Percentiles rank a stretch among this genome's conserved stretches.
Evolutionary conservation across 2,329 filamentous ascomycete species (phyloP).

Genomic region (Claviceps digitariae): DNA sequence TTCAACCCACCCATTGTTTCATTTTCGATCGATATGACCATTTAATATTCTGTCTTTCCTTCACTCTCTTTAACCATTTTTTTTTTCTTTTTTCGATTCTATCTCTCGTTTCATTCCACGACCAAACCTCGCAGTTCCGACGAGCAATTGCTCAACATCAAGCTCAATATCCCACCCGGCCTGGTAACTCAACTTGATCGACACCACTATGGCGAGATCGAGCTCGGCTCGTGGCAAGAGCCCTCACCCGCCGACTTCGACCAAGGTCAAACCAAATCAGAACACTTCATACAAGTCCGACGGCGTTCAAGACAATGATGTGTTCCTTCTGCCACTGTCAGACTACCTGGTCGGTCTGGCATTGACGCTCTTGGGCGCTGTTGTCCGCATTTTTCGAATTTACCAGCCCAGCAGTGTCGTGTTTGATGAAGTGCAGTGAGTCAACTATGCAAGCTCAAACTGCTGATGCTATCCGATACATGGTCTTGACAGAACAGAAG

Average conservation of each 20-base stretch:
- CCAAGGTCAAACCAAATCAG: conserved; percentile 25
- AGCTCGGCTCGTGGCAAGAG: conserved; percentile 23
- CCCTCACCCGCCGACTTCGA: conserved; percentile 18
- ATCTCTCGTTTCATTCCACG: not conserved
- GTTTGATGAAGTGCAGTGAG: conserved; percentile 98
- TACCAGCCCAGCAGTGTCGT: conserved; percentile 94
- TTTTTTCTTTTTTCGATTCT: not conserved
- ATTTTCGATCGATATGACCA: conserved; percentile 3
- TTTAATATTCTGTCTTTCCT: conserved; percentile 5
- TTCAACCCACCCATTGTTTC: conserved; percentile 5
- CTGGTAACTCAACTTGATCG: not conserved
- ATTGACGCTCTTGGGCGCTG: conserved; percentile 60
- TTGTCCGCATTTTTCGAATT: conserved; percentile 86
- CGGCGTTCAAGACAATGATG: conserved; percentile 77
- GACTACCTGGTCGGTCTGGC: conserved; percentile 69
- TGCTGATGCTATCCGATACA: not conserved
- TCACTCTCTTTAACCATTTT: conserved; percentile 11
- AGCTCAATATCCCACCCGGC: not conserved
- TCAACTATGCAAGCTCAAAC: conserved; percentile 14
- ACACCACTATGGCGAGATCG: conserved; percentile 19
- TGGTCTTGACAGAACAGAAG: not conserved
- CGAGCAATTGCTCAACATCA: not conserved
- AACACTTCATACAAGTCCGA: conserved; percentile 56
- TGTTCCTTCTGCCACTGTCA: conserved; percentile 69
- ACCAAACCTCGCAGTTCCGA: not conserved